Base-by-base conservation (phyloP, 2,329 filamentous ascomycete genomes). In the Exophiala sp. region DNA sequence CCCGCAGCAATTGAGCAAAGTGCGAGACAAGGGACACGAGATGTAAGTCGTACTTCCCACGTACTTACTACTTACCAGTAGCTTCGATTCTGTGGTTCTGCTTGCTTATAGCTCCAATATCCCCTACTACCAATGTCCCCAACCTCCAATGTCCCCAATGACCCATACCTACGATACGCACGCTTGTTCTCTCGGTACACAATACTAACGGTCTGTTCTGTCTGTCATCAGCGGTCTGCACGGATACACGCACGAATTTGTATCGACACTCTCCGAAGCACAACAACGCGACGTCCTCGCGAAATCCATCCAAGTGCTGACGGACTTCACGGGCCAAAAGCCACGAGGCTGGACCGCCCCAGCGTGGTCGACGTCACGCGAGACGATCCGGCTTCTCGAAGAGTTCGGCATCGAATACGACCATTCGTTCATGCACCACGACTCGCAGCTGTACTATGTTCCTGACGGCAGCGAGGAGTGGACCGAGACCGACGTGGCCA, bases 21-120 rank as follows among this genome's bases (percentile, higher is more conserved):
- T 72, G 44, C 75, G 77, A 14, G 81, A 85, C 53, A 72, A 73
- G 0, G 81, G 81, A 1, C 81, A 85, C 60, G 82, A 85, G 62
- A 80, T 72, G 56, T 64, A 46, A 40, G 53, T 44, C 2, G 19
- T n/a, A 27, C 24, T 27, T 27, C 10, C 24, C 24, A n/a, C n/a
- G n/a, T n/a, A n/a, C n/a, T n/a, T n/a, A n/a, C n/a, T n/a, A n/a
- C n/a, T n/a, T n/a, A n/a, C n/a, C n/a, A n/a, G n/a, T n/a, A n/a
- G n/a, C n/a, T n/a, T n/a, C n/a, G n/a, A n/a, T n/a, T n/a, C n/a
- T n/a, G n/a, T n/a, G n/a, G n/a, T n/a, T n/a, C n/a, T n/a, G n/a
- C n/a, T n/a, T n/a, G n/a, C n/a, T n/a, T n/a, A n/a, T n/a, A n/a
- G n/a, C n/a, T n/a, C n/a, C n/a, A n/a, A n/a, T n/a, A n/a, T n/a